Evolutionary conservation across 768 basidiomycete species (phyloP), one percentile per base, ranked within the genome.

Genomic region (Russula olivacea): DNA sequence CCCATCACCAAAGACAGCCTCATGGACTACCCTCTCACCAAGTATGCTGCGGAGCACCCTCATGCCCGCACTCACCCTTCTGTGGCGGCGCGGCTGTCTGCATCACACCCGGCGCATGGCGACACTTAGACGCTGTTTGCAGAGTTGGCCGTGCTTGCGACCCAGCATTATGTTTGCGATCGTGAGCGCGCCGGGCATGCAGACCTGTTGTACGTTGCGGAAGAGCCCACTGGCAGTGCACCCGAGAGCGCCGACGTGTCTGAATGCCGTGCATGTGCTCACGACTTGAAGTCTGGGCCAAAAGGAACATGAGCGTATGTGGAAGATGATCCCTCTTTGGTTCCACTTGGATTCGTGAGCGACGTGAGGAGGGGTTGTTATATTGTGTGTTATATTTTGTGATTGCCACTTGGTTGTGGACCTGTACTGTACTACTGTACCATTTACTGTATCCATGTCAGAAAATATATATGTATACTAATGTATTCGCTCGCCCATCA

Each of bases 131-230:
- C 71, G n/a, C n/a, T n/a, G n/a, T 88, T 91, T 63, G 79, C 80
- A 5, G 89, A 91, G 71, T 81, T 91, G 28, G 85, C 89, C 15
- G 83, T 85, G 63, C 80, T 91, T 21, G 89, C 88, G n/a, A 91
- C 89, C 25, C 88, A 91, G 69, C 89, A 91, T 69, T 91, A 91
- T 69, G 76, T 91, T 15, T 88, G 89, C 71, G 89, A 91, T 70
- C 80, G 85, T 38, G 88, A 89, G 71, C 78, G 84, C n/a, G n/a
- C n/a, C n/a, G 89, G 89, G 19, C 86, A 80, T 64, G 79, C 77
- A 62, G 89, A 91, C 69, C 89, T 89, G 5, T 76, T 91, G 55
- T 91, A 91, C 68, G 88, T 89, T 50, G 88, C 89, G 11, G 89
- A 91, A 70, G 89, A 91, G 73, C 77, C 91, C 17, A n/a, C n/a